Conservation (phyloP, 768 basidiomycete genomes). For the Xerocomus brunneocitrinus region DNA sequence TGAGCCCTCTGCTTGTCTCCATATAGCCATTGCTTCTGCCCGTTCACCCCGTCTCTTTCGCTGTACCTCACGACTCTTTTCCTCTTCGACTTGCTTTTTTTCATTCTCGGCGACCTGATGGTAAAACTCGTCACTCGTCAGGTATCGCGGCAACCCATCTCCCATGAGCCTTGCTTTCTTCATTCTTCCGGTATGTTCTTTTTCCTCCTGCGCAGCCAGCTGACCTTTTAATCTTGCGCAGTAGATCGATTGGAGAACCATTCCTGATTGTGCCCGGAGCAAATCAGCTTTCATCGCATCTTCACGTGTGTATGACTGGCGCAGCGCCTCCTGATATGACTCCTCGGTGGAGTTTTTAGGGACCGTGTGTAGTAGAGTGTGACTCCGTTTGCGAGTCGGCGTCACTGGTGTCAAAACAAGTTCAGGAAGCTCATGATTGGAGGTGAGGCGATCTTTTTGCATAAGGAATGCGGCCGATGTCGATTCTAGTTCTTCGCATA, state of each 20-base stretch:
- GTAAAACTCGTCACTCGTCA: slow-evolving; percentile 23
- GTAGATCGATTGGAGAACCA: slow-evolving; percentile 14
- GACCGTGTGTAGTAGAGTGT: neutral
- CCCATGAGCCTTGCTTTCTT: slow-evolving; percentile 7
- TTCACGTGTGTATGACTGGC: neutral
- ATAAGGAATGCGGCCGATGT: slow-evolving; percentile 11
- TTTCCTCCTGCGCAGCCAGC: slow-evolving; percentile 14
- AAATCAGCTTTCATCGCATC: slow-evolving; percentile 3
- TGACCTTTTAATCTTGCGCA: slow-evolving; percentile 11
- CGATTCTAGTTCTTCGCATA: neutral
- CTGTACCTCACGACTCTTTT: neutral
- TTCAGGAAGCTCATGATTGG: neutral
- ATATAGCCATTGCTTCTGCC: slow-evolving; percentile 8
- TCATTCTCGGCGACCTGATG: slow-evolving; percentile 4
- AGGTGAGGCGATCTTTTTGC: neutral
- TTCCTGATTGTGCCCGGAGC: slow-evolving; percentile 10
- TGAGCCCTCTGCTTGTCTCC: slow-evolving; percentile 17
- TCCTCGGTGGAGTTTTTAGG: neutral
- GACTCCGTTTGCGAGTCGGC: neutral
- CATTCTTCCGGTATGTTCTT: slow-evolving; percentile 6
- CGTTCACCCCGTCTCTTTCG: neutral
- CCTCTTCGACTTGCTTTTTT: neutral
- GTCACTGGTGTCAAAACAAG: neutral
- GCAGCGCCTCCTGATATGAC: neutral
- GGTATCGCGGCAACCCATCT: slow-evolving; percentile 20